phyloP scores from a whole-genome alignment of 2,329 filamentous ascomycete species.

The Botrytis medusae region DNA sequence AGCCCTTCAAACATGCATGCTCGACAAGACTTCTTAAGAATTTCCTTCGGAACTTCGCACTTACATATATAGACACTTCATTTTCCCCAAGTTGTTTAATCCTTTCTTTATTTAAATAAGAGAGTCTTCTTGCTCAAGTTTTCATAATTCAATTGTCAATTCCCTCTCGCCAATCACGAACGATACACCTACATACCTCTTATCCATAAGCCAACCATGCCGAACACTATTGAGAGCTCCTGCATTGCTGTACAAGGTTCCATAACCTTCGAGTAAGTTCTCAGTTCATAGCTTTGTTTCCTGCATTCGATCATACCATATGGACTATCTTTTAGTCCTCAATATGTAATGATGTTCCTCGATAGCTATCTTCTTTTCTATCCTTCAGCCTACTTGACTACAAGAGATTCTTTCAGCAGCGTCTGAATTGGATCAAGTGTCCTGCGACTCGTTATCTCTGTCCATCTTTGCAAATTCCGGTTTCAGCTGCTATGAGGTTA shows the following conservation, averaged over 20 bases:
- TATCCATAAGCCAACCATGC: neutral
- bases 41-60: neutral
- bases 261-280: neutral
- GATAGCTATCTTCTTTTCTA: neutral
- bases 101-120: neutral
- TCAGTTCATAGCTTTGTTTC: neutral
- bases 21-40: neutral
- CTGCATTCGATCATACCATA: neutral
- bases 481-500: neutral
- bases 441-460: neutral
- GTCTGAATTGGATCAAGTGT: neutral
- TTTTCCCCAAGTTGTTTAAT: neutral
- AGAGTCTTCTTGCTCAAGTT: neutral
- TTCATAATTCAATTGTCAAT: neutral
- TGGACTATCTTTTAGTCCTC: neutral
- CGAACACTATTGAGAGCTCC: neutral
- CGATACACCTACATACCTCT: neutral
- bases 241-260: neutral
- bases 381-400: neutral
- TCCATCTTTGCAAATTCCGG: neutral
- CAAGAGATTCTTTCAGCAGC: neutral
- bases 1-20: neutral
- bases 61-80: neutral
- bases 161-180: neutral
- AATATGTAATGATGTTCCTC: neutral